These are phyloP conservation scores for Singerocomus rubriflavus DNA, from an alignment of 1,284 basidiomycete genomes.

Conservation along the genomic window DNA sequence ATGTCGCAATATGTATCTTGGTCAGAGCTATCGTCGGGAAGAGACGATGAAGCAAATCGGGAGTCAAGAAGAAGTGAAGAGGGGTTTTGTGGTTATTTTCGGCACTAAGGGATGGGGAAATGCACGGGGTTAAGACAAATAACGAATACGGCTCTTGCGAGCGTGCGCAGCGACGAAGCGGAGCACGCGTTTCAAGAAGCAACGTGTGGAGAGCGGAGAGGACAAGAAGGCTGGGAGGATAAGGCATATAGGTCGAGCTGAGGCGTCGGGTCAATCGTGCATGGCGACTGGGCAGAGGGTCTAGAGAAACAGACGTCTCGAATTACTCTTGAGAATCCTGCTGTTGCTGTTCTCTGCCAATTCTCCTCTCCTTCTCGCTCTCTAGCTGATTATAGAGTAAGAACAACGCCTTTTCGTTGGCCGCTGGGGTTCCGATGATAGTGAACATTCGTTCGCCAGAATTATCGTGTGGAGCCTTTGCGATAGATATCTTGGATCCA, in stretches of 20 bases:
- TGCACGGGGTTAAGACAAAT: constrained; percentile 29
- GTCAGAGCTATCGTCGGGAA: constrained; percentile 25
- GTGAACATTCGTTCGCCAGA: constrained; percentile 99
- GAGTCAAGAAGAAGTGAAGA: constrained; percentile 33
- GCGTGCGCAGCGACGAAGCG: constrained; percentile 10
- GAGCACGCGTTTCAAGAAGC: constrained; percentile 12
- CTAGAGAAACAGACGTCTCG: not conserved
- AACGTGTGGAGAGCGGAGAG: constrained; percentile 15
- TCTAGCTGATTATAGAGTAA: constrained; percentile 96
- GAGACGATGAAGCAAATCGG: constrained; percentile 20
- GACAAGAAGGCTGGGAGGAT: constrained; percentile 30
- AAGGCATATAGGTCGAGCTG: constrained; percentile 25
- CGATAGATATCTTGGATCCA: constrained; percentile 96
- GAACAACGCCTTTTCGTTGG: constrained; percentile 96
- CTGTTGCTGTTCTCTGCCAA: constrained; percentile 74
- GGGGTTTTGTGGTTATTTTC: constrained; percentile 27
- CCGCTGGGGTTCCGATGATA: constrained; percentile 94
- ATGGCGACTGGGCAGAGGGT: constrained; percentile 5
- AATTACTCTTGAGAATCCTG: constrained; percentile 52
- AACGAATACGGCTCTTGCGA: constrained; percentile 23
- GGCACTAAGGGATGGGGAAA: constrained; percentile 10
- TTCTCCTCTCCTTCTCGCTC: constrained; percentile 91
- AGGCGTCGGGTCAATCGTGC: constrained; percentile 18
- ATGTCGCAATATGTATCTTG: constrained; percentile 29
- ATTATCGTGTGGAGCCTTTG: constrained; percentile 97